These are phyloP conservation scores for Lipomyces yamanashiensis DNA, from an alignment of 805 yeast genomes.

Conservation along the genomic window DNA sequence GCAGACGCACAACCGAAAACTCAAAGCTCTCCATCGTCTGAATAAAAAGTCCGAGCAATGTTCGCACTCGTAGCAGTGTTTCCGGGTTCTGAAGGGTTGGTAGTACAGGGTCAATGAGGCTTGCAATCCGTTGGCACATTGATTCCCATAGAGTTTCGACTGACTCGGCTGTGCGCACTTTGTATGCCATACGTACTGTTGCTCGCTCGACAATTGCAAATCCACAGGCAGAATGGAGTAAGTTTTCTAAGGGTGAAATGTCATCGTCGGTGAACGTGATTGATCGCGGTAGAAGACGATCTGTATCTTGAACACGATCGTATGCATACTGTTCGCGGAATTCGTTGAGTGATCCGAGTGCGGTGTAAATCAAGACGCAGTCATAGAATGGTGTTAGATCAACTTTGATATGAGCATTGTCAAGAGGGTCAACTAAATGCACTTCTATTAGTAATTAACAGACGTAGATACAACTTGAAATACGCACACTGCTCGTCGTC, in stretches of 20 bases:
- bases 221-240: constrained; percentile 68
- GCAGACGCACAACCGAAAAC: constrained; percentile 62
- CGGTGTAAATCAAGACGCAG: constrained; percentile 77
- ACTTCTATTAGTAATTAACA: neutral
- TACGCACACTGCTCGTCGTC: constrained; percentile 42
- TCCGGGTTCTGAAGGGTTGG: constrained; percentile 45
- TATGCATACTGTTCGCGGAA: constrained; percentile 67
- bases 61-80: constrained; percentile 58
- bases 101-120: constrained; percentile 43
- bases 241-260: constrained; percentile 54
- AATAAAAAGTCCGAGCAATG: constrained; percentile 67
- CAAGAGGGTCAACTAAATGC: constrained; percentile 51
- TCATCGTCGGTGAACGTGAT: constrained; percentile 45
- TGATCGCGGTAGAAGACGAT: constrained; percentile 69
- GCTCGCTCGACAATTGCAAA: constrained; percentile 77
- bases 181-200: constrained; percentile 62
- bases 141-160: constrained; percentile 80
- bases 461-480: neutral
- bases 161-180: constrained; percentile 64
- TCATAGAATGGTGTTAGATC: constrained; percentile 79
- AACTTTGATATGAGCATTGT: constrained; percentile 53
- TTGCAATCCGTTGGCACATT: constrained; percentile 48
- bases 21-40: constrained; percentile 75
- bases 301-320: constrained; percentile 73
- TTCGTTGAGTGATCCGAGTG: constrained; percentile 66